phyloP scores from a whole-genome alignment of 768 basidiomycete species.

The Hericium erinaceus region DNA sequence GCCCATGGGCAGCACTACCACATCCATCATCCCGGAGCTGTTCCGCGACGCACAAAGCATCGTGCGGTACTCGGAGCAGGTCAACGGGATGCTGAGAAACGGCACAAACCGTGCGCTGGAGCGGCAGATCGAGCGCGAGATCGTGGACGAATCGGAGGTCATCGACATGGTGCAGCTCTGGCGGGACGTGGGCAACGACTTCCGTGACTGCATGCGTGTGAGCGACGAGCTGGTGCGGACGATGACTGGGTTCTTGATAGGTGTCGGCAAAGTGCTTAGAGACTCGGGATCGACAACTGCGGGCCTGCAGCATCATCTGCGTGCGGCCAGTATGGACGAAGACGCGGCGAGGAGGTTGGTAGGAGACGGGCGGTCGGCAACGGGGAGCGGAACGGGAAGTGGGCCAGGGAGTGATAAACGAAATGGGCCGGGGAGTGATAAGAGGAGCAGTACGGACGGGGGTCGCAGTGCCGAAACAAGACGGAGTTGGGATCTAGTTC shows the following conservation, averaged over 20 bases:
- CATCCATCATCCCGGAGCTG: conserved; percentile 41
- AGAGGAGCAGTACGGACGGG: conserved; percentile 38
- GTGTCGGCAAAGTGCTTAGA: conserved; percentile 58
- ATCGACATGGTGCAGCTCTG: conserved; percentile 48
- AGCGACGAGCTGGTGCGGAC: conserved; percentile 75
- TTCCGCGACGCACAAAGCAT: conserved; percentile 53
- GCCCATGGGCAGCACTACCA: conserved; percentile 28
- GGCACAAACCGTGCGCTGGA: conserved; percentile 56
- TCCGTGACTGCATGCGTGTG: conserved; percentile 57
- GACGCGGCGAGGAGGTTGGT: conserved; percentile 29
- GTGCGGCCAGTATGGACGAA: conserved; percentile 38
- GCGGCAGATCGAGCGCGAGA: conserved; percentile 68
- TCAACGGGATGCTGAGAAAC: conserved; percentile 51
- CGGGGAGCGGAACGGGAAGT: conserved; percentile 4
- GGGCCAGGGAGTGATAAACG: conserved; percentile 53
- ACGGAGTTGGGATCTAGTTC: conserved; percentile 34
- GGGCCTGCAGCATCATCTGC: conserved; percentile 36
- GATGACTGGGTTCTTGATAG: conserved; percentile 68
- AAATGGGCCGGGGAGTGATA: conserved; percentile 92
- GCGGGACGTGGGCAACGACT: conserved; percentile 62
- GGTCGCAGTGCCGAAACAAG: conserved; percentile 42
- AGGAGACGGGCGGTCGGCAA: conserved; percentile 21
- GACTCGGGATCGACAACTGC: conserved; percentile 32
- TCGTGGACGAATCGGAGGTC: conserved; percentile 35
- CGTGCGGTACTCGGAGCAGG: conserved; percentile 53